Base-by-base conservation (phyloP, 1,284 basidiomycete species). In the Peniophora sp. region DNA sequence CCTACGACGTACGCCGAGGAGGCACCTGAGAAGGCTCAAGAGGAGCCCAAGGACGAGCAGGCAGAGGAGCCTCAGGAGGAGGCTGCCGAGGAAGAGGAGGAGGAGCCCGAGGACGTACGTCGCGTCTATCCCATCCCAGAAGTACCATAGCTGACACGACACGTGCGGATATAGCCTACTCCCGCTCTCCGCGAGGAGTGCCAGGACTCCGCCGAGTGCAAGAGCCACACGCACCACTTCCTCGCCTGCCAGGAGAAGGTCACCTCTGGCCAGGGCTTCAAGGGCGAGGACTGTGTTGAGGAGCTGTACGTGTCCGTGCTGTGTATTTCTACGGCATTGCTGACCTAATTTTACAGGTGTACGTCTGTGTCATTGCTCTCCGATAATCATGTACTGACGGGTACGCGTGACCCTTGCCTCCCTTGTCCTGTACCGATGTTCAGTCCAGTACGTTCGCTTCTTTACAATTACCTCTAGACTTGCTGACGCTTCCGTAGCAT, bases 191-290 rank as follows among this genome's bases (percentile, higher is more conserved):
- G 84, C 50, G 85, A 88, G 51, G 88, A 88, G 57, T 94, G 90
- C 70, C 76, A 85, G 63, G 65, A 79, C 57, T 70, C 79, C 24
- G 67, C 77, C 18, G 81, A 85, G 59, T 96, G 93, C 62, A 78
- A 76, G 47, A 70, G 81, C 43, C 68, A 85, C 55, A 75, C 84
- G 44, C 83, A 89, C 67, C 93, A 97, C 73, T 96, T 96, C 70
- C 79, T 87, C 57, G 88, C 94, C 64, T 97, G 93, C 69, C 79
- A 88, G 63, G 88, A 95, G 68, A 92, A 92, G 70, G 83, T 95
- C 48, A 72, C 83, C 54, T 75, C 72, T 27, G 92, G 92, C 39
- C 66, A 93, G 62, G 91, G 90, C 46, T 91, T 80, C 78, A 83
- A 89, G 65, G 80, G 81, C 56, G 92, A 95, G 75, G 89, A 92